Evolutionary conservation across 345 rosid genomes (phyloP).

Genomic region (Populus ilicifolia): DNA sequence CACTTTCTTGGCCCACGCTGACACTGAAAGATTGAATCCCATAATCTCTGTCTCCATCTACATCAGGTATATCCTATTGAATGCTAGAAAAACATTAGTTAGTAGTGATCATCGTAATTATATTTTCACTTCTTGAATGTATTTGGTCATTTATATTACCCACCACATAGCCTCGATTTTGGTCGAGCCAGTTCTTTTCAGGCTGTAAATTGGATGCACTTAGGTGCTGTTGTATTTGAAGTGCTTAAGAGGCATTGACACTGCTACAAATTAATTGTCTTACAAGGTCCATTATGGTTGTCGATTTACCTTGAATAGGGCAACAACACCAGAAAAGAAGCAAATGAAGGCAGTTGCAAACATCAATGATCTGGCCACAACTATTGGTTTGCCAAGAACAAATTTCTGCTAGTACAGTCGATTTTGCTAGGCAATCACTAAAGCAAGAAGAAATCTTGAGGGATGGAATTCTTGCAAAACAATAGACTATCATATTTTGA

Average conservation of each 20-base stretch:
- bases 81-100: not conserved
- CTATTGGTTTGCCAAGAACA: constrained; percentile 32
- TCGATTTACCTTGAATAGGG: constrained; percentile 28
- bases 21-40: constrained; percentile 31
- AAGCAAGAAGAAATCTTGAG: not conserved
- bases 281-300: not conserved
- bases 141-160: not conserved
- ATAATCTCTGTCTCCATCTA: constrained; percentile 31
- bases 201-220: not conserved
- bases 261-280: not conserved
- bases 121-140: not conserved
- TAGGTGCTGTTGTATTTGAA: too few species aligned
- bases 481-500: not conserved
- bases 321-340: constrained; percentile 33
- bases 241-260: not conserved
- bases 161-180: not conserved
- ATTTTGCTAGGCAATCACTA: not conserved
- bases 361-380: constrained; percentile 18
- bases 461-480: not conserved
- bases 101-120: not conserved
- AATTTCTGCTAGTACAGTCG: constrained; percentile 18
- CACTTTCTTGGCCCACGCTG: constrained; percentile 28
- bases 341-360: constrained; percentile 35
- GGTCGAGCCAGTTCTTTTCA: not conserved
- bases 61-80: constrained; percentile 40